A percentile compares a stretch with the other conserved stretches of the same genome.
Evolutionary conservation across 331 rosid species (phyloP).

Genomic region (Rosa hybrid): DNA sequence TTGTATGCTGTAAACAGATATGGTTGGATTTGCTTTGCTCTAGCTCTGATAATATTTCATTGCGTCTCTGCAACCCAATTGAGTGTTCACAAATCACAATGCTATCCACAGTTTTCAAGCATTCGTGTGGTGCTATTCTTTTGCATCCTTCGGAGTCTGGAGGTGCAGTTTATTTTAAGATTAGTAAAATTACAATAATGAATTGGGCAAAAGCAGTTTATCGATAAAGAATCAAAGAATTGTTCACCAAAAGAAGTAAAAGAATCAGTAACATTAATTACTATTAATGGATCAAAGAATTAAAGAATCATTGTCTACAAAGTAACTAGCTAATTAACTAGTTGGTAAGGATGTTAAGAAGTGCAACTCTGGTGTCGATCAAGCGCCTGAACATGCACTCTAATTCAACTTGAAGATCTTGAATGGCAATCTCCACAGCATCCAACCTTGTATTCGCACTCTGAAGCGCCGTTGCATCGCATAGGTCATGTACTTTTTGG

Average conservation of each 20-base stretch:
- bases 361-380: constrained; percentile 64
- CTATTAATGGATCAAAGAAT: background rate
- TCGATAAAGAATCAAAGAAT: background rate
- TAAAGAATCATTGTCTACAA: constrained; percentile 1
- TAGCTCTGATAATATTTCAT: background rate
- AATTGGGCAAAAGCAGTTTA: background rate
- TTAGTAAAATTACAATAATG: background rate
- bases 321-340: background rate
- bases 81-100: background rate
- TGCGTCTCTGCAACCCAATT: background rate
- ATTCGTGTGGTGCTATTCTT: background rate
- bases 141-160: background rate
- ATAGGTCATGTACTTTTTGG: constrained; percentile 20
- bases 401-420: constrained; percentile 56
- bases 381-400: constrained; percentile 62
- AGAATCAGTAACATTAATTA: background rate
- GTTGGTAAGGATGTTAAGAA: constrained; percentile 58
- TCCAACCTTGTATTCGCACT: constrained; percentile 50
- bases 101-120: too few relatives aligned
- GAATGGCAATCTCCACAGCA: constrained; percentile 50
- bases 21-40: background rate
- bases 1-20: background rate
- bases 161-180: background rate
- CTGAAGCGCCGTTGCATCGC: constrained; percentile 48
- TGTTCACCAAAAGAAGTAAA: background rate